Evolutionary conservation across 805 yeast species (phyloP).

Genomic region (Saturnispora ahearnii): DNA sequence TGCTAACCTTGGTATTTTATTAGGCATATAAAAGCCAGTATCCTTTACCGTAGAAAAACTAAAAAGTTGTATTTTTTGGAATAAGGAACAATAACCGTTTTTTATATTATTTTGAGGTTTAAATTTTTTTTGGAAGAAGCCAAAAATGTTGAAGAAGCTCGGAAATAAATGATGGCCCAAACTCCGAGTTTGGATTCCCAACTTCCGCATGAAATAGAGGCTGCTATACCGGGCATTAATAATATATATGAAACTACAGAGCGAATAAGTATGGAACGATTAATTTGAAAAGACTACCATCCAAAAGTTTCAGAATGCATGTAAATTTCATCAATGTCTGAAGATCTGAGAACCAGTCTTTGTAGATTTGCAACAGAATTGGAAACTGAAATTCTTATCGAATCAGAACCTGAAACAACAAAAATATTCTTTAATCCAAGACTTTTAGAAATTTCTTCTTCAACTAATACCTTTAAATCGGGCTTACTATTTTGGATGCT

Average conservation of each 20-base stretch:
- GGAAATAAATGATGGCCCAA: background rate
- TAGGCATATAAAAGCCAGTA: background rate
- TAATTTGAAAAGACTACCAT: constrained; percentile 21
- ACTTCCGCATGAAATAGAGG: background rate
- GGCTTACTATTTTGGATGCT: constrained; percentile 14
- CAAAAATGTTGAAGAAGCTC: background rate
- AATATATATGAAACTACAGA: background rate
- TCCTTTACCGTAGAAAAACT: background rate
- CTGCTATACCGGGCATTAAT: background rate
- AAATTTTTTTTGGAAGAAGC: background rate
- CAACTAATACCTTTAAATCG: constrained; percentile 12
- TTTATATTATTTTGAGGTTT: background rate
- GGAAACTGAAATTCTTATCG: constrained; percentile 32
- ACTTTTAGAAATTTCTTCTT: constrained; percentile 18
- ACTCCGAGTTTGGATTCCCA: background rate
- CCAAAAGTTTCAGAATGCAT: constrained; percentile 46
- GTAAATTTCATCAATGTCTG: constrained; percentile 34
- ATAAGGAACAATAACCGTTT: background rate
- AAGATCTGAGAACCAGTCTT: constrained; percentile 21
- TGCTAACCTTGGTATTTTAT: background rate
- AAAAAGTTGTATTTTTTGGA: background rate
- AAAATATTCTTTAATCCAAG: constrained; percentile 31
- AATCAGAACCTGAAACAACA: constrained; percentile 38
- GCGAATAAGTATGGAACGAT: background rate
- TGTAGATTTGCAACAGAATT: constrained; percentile 35